phyloP scores from a whole-genome alignment of 2,329 filamentous ascomycete genomes.

The Botrytis elliptica region DNA sequence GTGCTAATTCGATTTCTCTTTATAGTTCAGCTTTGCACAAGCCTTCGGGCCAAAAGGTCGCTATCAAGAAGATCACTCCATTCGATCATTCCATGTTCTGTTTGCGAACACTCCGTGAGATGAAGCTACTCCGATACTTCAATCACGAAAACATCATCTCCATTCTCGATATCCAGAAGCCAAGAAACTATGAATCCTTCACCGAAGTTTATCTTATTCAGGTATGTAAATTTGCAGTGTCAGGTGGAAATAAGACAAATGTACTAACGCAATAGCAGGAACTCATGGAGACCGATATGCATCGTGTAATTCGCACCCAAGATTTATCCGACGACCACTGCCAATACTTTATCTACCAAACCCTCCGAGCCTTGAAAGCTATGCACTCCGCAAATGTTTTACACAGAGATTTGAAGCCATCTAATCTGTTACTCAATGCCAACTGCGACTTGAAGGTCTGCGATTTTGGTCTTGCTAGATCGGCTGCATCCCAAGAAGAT shows the following conservation, averaged over 20 bases:
- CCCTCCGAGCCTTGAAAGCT: conserved; percentile 91
- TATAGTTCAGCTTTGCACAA: conserved; percentile 92
- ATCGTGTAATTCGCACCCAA: conserved; percentile 96
- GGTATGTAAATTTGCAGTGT: conserved; percentile 50
- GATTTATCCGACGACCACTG: conserved; percentile 98
- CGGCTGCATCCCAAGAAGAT: conserved; percentile 94
- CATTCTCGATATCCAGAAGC: conserved; percentile 98
- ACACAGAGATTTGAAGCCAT: conserved; percentile 95
- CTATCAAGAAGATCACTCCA: conserved; percentile 99
- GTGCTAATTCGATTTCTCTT: conserved; percentile 14
- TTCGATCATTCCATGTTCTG: conserved; percentile 99
- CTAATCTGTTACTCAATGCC: conserved; percentile 93
- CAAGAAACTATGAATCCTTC: conserved; percentile 91
- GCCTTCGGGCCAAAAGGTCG: conserved; percentile 95
- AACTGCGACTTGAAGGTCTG: conserved; percentile 99
- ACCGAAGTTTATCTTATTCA: conserved; percentile 98
- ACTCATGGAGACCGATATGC: conserved; percentile 99
- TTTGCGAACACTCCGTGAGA: conserved; percentile 91
- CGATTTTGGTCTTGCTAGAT: conserved; percentile 94
- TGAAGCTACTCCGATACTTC: conserved; percentile 98
- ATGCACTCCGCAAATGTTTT: conserved; percentile 99
- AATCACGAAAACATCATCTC: conserved; percentile 99
- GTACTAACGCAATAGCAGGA: conserved; percentile 55
- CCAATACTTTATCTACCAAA: conserved; percentile 99
- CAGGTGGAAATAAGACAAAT: neutral